Evolutionary conservation across 1,284 basidiomycete species (phyloP).

Genomic region (Rhodotorula sp.): DNA sequence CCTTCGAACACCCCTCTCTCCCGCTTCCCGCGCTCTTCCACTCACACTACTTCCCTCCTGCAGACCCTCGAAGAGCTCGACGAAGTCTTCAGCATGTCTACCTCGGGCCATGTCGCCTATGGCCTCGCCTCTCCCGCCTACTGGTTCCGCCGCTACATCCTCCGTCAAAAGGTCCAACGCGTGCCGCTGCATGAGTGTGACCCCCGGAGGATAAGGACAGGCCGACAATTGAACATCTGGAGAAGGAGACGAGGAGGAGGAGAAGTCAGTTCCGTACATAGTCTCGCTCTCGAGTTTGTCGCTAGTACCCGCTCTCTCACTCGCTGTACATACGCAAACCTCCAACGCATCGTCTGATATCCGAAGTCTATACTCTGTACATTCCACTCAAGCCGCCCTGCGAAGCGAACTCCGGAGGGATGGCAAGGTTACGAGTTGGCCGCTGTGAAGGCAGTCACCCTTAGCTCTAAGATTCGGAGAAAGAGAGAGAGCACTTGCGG

Average conservation of each 20-base stretch:
- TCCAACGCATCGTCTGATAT: too few relatives aligned
- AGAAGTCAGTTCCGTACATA: not conserved
- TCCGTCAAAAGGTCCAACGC: conserved; percentile 22
- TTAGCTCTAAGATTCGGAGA: not conserved
- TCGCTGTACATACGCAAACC: too few relatives aligned
- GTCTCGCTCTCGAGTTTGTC: too few relatives aligned
- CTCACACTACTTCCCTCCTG: conserved; percentile 48
- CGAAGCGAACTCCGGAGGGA: too few relatives aligned
- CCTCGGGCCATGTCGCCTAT: conserved; percentile 57
- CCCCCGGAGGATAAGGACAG: conserved; percentile 29
- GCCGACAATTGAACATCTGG: conserved; percentile 20
- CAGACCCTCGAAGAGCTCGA: conserved; percentile 65
- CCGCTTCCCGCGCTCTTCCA: conserved; percentile 57
- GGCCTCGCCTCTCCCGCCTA: conserved; percentile 17
- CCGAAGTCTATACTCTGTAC: too few relatives aligned
- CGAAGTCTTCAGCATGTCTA: conserved; percentile 56
- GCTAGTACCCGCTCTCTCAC: too few relatives aligned
- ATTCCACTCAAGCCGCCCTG: too few relatives aligned
- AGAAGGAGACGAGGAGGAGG: conserved; percentile 8
- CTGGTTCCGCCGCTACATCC: conserved; percentile 21
- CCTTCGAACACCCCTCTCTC: conserved; percentile 48
- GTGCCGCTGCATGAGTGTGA: conserved; percentile 10
- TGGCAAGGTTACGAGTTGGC: too few relatives aligned
- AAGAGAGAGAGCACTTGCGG: not conserved
- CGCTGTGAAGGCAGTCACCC: too few relatives aligned